Percentiles rank a stretch among this genome's conserved stretches.
Evolutionary conservation across 2,329 filamentous ascomycete species (phyloP).

Genomic region (Fusarium nurragi): DNA sequence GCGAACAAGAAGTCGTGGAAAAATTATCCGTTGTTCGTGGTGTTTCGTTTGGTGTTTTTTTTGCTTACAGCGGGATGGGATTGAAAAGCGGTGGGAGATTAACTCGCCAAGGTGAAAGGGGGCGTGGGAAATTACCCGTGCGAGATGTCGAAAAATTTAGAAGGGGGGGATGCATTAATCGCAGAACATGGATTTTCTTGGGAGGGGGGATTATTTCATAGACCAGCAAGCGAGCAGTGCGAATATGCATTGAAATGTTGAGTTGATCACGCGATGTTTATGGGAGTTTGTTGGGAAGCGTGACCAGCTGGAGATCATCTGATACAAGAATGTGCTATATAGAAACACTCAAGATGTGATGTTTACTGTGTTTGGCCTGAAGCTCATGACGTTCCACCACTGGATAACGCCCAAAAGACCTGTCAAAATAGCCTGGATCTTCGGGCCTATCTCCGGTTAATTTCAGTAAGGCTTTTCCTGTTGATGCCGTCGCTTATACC

Average conservation of each 20-base stretch:
- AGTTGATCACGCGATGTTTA: constrained; percentile 19
- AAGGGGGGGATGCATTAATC: background rate
- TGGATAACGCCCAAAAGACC: background rate
- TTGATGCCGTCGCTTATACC: no score
- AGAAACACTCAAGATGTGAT: background rate
- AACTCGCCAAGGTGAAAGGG: background rate
- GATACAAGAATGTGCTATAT: background rate
- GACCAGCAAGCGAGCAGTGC: background rate
- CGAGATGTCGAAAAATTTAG: no score
- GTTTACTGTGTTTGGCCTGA: constrained; percentile 1
- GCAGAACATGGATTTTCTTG: background rate
- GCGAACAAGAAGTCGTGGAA: background rate
- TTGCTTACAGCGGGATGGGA: background rate
- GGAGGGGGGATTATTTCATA: background rate
- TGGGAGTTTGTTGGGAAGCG: background rate
- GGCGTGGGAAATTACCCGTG: background rate
- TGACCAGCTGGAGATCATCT: background rate
- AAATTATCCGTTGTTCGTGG: background rate
- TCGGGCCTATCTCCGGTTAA: background rate
- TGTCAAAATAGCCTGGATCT: constrained; percentile 5
- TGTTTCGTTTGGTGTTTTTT: background rate
- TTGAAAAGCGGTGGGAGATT: background rate
- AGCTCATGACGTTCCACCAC: constrained; percentile 8
- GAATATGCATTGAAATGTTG: background rate
- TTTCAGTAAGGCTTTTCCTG: background rate